Conservation (phyloP, 2,329 filamentous ascomycete genomes). For the Pseudogymnoascus sp. region DNA sequence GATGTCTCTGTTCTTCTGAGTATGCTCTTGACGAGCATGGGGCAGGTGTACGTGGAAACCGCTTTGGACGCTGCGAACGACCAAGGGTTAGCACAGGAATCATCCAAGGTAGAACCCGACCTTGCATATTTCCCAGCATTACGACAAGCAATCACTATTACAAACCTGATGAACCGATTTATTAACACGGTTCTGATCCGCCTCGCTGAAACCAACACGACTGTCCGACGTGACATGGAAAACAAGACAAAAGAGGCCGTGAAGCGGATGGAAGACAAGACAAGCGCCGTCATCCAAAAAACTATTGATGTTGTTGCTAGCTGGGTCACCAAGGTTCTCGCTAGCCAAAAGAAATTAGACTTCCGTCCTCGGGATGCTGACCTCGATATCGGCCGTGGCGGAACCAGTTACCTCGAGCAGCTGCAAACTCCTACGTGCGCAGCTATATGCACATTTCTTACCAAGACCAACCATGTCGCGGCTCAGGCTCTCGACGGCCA, state of each 20-base stretch:
- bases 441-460: conserved; percentile 73
- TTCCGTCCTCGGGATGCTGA: conserved; percentile 63
- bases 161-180: conserved; percentile 88
- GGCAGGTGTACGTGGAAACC: conserved; percentile 69
- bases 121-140: conserved; percentile 74
- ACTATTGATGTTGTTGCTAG: conserved; percentile 59
- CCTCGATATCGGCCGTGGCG: conserved; percentile 36
- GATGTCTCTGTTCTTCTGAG: conserved; percentile 82
- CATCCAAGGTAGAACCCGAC: conserved; percentile 77
- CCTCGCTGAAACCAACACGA: conserved; percentile 82
- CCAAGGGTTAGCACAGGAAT: conserved; percentile 69
- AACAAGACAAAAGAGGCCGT: conserved; percentile 54
- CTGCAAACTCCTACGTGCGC: conserved; percentile 83
- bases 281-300: conserved; percentile 61
- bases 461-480: conserved; percentile 56
- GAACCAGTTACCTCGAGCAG: conserved; percentile 55
- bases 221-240: conserved; percentile 68
- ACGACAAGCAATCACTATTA: conserved; percentile 76
- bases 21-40: conserved; percentile 79
- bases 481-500: conserved; percentile 69
- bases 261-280: conserved; percentile 60
- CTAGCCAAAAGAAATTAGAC: conserved; percentile 63
- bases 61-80: conserved; percentile 65
- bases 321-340: conserved; percentile 57
- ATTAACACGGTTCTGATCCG: conserved; percentile 86